Evolutionary conservation across 495 filamentous ascomycete species (phyloP).

Genomic region (Tuber aestivum): DNA sequence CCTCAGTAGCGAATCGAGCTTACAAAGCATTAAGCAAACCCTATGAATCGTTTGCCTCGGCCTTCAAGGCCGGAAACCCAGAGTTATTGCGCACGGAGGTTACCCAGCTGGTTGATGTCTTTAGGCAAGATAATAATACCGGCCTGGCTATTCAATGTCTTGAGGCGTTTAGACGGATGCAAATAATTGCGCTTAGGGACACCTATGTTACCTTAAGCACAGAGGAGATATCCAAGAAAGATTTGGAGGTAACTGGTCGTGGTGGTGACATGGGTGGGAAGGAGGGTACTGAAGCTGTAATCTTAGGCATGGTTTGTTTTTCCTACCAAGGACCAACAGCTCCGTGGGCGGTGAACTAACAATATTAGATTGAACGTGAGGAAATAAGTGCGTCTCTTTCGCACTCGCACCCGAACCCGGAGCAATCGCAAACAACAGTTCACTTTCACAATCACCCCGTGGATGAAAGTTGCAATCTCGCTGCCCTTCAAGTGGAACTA

Average conservation of each 20-base stretch:
- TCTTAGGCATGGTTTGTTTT: constrained; percentile 39
- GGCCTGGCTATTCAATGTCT: constrained; percentile 41
- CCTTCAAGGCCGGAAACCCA: constrained; percentile 59
- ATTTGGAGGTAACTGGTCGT: constrained; percentile 38
- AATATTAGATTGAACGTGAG: constrained; percentile 38
- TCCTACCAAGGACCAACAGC: not conserved
- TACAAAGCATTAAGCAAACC: constrained; percentile 59
- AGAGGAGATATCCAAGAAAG: constrained; percentile 41
- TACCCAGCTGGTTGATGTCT: constrained; percentile 33
- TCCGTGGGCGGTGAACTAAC: not conserved
- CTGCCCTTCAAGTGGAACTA: constrained; percentile 41
- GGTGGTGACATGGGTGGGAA: constrained; percentile 39
- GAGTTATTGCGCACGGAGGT: constrained; percentile 38
- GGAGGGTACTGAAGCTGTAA: constrained; percentile 39
- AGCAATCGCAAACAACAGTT: constrained; percentile 38
- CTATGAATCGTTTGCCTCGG: constrained; percentile 62
- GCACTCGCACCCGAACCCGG: constrained; percentile 30
- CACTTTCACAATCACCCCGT: constrained; percentile 40
- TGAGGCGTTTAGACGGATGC: constrained; percentile 38
- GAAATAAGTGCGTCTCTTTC: constrained; percentile 40
- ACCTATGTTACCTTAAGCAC: constrained; percentile 42
- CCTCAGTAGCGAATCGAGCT: constrained; percentile 50
- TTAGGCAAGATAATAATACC: constrained; percentile 40
- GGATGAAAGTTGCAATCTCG: constrained; percentile 35
- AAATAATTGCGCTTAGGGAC: constrained; percentile 39